Conservation (phyloP, 2,329 filamentous ascomycete species). For the Amesomyces nigricolor region DNA sequence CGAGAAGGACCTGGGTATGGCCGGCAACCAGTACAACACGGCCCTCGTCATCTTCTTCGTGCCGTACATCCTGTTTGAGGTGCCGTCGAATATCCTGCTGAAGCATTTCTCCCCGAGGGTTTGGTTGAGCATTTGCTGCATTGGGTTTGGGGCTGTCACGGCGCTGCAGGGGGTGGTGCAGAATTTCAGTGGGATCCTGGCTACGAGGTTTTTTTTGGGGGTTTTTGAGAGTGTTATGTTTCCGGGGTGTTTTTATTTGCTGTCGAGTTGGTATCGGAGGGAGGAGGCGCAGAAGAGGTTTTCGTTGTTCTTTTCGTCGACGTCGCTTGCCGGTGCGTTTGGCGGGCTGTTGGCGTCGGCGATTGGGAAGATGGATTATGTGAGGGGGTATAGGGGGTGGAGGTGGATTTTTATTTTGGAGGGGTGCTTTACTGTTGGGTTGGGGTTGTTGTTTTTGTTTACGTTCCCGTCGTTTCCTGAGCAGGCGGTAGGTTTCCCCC, state of each 20-base stretch:
- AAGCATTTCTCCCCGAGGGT: conserved; percentile 61
- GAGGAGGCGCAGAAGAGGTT: conserved; percentile 86
- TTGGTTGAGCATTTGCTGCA: conserved; percentile 79
- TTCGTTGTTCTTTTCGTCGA: conserved; percentile 86
- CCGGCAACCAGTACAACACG: conserved; percentile 61
- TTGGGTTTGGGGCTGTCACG: conserved; percentile 71
- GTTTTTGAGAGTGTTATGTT: conserved; percentile 72
- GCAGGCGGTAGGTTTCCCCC: conserved; percentile 29
- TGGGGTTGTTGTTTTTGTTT: conserved; percentile 61
- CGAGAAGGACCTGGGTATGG: conserved; percentile 55
- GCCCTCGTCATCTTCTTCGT: conserved; percentile 78
- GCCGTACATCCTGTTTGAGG: conserved; percentile 67
- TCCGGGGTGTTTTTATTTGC: conserved; percentile 66
- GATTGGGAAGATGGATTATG: conserved; percentile 79
- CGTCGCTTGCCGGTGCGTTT: conserved; percentile 75
- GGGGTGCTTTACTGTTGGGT: conserved; percentile 56
- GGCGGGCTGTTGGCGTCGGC: conserved; percentile 79
- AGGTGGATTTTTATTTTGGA: conserved; percentile 81
- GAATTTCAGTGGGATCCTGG: conserved; percentile 71
- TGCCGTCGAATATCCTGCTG: conserved; percentile 67
- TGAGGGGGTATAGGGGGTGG: conserved; percentile 66
- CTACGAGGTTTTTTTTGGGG: conserved; percentile 81
- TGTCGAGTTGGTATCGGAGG: conserved; percentile 77
- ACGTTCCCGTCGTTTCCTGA: conserved; percentile 59
- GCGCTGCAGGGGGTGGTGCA: conserved; percentile 70